Conservation (phyloP, 1,139 yeast genomes). For the Suhomyces anneliseae region DNA sequence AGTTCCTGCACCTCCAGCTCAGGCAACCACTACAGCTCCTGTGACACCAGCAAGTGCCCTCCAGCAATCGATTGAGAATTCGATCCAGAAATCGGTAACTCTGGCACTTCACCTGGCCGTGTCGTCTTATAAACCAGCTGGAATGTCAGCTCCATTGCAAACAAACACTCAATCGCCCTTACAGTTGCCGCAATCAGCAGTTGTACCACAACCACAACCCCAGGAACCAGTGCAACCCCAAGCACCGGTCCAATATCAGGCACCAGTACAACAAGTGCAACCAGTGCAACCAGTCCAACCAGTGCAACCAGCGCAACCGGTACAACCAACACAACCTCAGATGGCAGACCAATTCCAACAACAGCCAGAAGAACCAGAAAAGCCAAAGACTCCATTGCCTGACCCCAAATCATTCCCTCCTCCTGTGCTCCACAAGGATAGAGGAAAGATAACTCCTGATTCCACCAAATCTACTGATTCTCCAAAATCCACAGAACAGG, state of each 20-base stretch:
- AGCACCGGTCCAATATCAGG: neutral
- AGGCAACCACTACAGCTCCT: neutral
- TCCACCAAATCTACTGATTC: conserved; percentile 3
- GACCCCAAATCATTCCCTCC: conserved; percentile 17
- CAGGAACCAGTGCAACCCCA: neutral
- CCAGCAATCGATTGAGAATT: neutral
- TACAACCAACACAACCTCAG: neutral
- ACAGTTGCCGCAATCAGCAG: too few relatives aligned
- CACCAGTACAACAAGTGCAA: neutral
- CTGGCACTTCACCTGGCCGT: too few relatives aligned
- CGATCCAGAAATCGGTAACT: too few relatives aligned
- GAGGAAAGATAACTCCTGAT: conserved; percentile 5
- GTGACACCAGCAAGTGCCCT: neutral
- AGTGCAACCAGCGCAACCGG: conserved; percentile 1
- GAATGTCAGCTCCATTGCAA: too few relatives aligned
- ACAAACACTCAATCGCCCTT: too few relatives aligned
- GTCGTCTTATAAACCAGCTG: too few relatives aligned
- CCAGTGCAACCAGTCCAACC: conserved; percentile 5
- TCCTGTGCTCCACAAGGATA: conserved; percentile 14
- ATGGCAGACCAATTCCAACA: neutral
- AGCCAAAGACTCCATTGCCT: conserved; percentile 9
- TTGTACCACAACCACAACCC: too few relatives aligned
- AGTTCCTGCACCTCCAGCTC: neutral
- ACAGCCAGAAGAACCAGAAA: neutral
- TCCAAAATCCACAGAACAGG: neutral